Base-by-base conservation (phyloP, 495 filamentous ascomycete genomes). In the Penicillium parvum region DNA sequence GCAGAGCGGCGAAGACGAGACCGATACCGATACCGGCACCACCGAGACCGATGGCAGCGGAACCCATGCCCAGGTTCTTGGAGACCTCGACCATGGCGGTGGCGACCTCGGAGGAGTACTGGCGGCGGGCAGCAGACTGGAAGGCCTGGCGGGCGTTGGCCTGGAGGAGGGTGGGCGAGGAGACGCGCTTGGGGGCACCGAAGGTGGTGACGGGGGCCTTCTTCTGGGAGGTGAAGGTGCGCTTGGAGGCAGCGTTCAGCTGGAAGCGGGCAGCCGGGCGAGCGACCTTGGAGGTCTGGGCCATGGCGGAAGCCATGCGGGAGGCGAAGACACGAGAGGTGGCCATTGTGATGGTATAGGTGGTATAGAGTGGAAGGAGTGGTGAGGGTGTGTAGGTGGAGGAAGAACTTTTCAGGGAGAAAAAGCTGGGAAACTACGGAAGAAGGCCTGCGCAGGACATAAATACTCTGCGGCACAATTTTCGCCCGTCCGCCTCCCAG, bases 21-120 rank as follows among this genome's bases (percentile, higher is more conserved):
- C 86, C 86, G 74, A 90, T 89, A 85, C 87, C 86, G 74, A 88
- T 84, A 88, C 85, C 86, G 65, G 86, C 86, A 81, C 86, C 86
- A 65, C 82, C 84, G 56, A 92, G 84, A 82, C 87, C 87, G 66
- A 92, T 86, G 72, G 87, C 85, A 45, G 86, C 86, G 44, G 81
- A 76, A 72, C 86, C 86, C 76, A 88, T 87, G 77, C 86, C 86
- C 54, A 87, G 67, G 79, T 88, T 89, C 78, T 88, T 83, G 67
- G 85, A 88, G 69, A 86, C 84, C 73, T 85, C 81, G 58, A 89
- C 84, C 80, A 90, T 84, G 75, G 85, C 85, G 67, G 79, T 68
- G 71, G 83, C 83, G 72, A 88, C 82, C 77, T 88, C 83, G 61
- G 82, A 86, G 50, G 81, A 85, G 82, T 85, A 88, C 57, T 80